phyloP scores from a whole-genome alignment of 768 basidiomycete species.

The Lyophyllum shimeji region DNA sequence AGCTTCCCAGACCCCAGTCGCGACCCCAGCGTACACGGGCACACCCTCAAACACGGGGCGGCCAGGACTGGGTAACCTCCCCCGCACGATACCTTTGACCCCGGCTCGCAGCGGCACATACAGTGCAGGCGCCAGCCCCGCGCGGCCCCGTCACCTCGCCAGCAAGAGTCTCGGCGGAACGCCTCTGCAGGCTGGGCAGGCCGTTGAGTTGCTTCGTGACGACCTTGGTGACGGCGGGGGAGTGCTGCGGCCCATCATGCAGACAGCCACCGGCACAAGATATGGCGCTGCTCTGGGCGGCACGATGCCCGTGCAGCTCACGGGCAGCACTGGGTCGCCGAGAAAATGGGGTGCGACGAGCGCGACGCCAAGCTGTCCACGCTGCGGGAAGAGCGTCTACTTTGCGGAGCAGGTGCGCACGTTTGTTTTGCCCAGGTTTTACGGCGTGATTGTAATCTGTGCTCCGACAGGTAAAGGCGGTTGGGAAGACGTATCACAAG shows the following conservation, averaged over 20 bases:
- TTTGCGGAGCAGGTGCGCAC: slow-evolving; percentile 75
- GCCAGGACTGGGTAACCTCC: slow-evolving; percentile 43
- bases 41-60: slow-evolving; percentile 46
- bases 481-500: slow-evolving; percentile 81
- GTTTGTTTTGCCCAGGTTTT: neutral
- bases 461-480: slow-evolving; percentile 70
- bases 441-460: slow-evolving; percentile 3
- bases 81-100: slow-evolving; percentile 54
- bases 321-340: slow-evolving; percentile 37
- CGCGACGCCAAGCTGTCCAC: slow-evolving; percentile 62
- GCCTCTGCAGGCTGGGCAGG: neutral
- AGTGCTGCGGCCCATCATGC: slow-evolving; percentile 25
- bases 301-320: slow-evolving; percentile 29
- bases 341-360: slow-evolving; percentile 47
- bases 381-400: slow-evolving; percentile 76
- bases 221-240: slow-evolving; percentile 11
- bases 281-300: slow-evolving; percentile 59
- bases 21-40: neutral
- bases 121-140: slow-evolving; percentile 1
- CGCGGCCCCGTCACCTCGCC: slow-evolving; percentile 12
- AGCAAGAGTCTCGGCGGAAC: slow-evolving; percentile 20
- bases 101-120: slow-evolving; percentile 27
- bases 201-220: neutral
- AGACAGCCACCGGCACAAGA: slow-evolving; percentile 59
- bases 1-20: neutral